Evolutionary conservation across 176 grass and related monocot species (phyloP).

Genomic region (Luzula sylvatica): DNA sequence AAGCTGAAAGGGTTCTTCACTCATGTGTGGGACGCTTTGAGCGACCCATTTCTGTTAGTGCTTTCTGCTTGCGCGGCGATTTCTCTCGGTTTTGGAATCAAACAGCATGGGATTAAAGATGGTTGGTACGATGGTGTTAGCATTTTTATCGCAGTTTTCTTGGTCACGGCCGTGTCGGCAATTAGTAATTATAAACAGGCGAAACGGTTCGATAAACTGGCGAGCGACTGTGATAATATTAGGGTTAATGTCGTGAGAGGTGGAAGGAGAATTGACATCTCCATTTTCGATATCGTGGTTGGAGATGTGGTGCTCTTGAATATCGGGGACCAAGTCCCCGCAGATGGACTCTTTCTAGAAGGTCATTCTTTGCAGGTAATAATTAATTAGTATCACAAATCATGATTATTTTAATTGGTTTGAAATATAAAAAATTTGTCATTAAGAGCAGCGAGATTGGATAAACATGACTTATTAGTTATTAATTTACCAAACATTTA

Average conservation of each 20-base stretch:
- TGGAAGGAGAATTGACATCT: conserved; percentile 27
- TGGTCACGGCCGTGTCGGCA: conserved; percentile 41
- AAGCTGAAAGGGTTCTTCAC: conserved; percentile 48
- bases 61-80: conserved; percentile 44
- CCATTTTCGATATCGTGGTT: conserved; percentile 48
- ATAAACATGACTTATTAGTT: too few relatives aligned
- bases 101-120: conserved; percentile 51
- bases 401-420: too few relatives aligned
- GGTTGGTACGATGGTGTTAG: conserved; percentile 72
- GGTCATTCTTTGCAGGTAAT: conserved; percentile 41
- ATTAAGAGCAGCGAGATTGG: too few relatives aligned
- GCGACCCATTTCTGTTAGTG: conserved; percentile 48
- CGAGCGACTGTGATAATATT: conserved; percentile 32
- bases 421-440: too few relatives aligned
- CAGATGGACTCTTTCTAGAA: conserved; percentile 43
- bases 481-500: too few relatives aligned
- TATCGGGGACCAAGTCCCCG: conserved; percentile 54
- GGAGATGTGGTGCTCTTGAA: conserved; percentile 54
- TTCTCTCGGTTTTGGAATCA: conserved; percentile 56
- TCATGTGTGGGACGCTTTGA: conserved; percentile 42
- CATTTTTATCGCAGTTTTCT: conserved; percentile 67
- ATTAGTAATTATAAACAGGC: conserved; percentile 57
- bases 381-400: too few relatives aligned
- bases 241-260: conserved; percentile 28
- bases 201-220: conserved; percentile 35